Conservation (phyloP, 1,284 basidiomycete genomes). For the Ganoderma boninense region DNA sequence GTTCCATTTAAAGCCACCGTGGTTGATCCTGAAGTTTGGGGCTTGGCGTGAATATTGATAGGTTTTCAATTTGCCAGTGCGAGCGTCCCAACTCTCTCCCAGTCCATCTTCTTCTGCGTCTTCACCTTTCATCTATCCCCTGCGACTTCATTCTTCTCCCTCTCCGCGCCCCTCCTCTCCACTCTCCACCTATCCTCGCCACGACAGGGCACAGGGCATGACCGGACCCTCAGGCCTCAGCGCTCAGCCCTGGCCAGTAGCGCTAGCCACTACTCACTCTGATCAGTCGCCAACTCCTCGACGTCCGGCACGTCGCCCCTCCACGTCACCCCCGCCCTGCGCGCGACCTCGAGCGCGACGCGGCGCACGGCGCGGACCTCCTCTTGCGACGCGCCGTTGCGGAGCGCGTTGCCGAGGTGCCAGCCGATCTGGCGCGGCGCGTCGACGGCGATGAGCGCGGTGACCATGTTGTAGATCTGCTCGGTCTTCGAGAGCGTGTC, state of each 20-base stretch:
- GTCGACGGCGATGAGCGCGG: constrained; percentile 59
- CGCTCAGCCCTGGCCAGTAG: no score
- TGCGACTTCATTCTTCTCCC: not conserved
- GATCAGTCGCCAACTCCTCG: not conserved
- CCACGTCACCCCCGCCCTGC: constrained; percentile 52
- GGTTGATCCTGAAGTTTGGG: not conserved
- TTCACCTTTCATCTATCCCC: not conserved
- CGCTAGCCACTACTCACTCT: not conserved
- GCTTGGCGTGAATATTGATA: not conserved
- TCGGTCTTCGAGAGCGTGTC: constrained; percentile 52
- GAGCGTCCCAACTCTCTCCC: not conserved
- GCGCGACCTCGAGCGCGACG: constrained; percentile 43
- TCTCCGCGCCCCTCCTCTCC: not conserved
- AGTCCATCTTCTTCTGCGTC: not conserved
- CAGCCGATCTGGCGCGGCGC: constrained; percentile 62
- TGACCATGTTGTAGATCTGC: constrained; percentile 57
- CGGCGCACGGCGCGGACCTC: constrained; percentile 43
- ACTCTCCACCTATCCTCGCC: not conserved
- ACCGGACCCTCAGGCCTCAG: no score
- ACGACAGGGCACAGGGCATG: no score
- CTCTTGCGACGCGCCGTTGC: constrained; percentile 43
- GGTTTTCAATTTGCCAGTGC: not conserved
- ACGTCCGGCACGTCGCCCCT: constrained; percentile 50
- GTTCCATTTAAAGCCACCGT: not conserved
- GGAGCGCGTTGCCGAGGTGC: constrained; percentile 57